Base-by-base conservation (phyloP, 345 rosid species). In the Citrus medica region DNA sequence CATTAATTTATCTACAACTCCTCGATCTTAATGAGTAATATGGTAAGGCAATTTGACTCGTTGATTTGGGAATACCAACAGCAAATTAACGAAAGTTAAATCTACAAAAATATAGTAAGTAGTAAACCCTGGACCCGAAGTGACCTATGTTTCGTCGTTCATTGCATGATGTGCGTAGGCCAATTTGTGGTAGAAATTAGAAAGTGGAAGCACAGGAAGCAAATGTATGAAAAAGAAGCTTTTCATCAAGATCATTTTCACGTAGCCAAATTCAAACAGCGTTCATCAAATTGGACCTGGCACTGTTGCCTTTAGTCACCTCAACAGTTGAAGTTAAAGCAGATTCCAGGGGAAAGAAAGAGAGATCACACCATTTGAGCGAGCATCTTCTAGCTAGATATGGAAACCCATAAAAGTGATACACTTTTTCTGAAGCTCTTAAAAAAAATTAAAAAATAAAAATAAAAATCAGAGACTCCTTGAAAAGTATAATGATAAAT, bases 311-410 rank as follows among this genome's bases (percentile, higher is more conserved):
- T 87, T 83, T 79, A 75, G 87, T 83, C 87, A 82, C 83, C 86
- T 89, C 87, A 80, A 77, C 74, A 60, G 65, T 73, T 72, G 83
- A 82, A 84, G 17, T 51, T 46, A 17, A 51, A 83, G 88, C 84
- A 86, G 89, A 89, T 87, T 84, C 87, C 61, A 53, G 7, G 71
- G 48, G 65, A 28, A 76, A 79, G 25, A 38, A 51, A 40, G 69
- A 6, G 73, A 55, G 38, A 66, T 51, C 56, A 64, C 51, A 64
- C 51, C 73, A 58, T 71, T n/a, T 21, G 58, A 81, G 90, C 92
- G 58, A 81, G 90, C 92, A 86, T 85, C 89, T 88, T 81, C 79
- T 72, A 58, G 87, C 79, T 72, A 67, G 88, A 88, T 83, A 75
- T 79, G 87, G 84, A 84, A 85, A 76, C 69, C 71, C 79, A 71